A percentile compares a stretch with the other conserved stretches of the same genome.
phyloP scores from a whole-genome alignment of 768 basidiomycete species.

The Gelatoporia subvermispora region DNA sequence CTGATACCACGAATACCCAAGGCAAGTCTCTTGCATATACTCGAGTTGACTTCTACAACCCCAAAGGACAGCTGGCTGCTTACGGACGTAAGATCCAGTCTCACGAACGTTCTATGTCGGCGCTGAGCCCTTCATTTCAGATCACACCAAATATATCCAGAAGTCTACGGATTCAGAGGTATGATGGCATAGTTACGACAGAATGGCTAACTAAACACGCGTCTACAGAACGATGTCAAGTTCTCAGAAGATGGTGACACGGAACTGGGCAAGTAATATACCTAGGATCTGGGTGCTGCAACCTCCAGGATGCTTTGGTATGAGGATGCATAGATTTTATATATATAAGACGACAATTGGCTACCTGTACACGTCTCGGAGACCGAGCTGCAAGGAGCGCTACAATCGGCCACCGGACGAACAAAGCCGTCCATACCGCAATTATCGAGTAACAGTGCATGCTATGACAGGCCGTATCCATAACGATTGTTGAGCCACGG shows the following conservation, averaged over 20 bases:
- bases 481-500: no score
- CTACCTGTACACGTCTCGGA: no score
- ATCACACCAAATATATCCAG: conserved; percentile 83
- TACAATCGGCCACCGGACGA: no score
- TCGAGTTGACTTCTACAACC: conserved; percentile 67
- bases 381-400: no score
- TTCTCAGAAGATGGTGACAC: conserved; percentile 76
- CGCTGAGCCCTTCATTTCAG: conserved; percentile 30
- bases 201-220: neutral
- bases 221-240: conserved; percentile 63
- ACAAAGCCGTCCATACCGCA: no score
- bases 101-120: neutral
- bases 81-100: conserved; percentile 64
- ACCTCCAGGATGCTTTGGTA: no score
- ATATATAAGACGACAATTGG: no score
- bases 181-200: neutral
- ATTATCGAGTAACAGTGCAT: no score
- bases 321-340: no score
- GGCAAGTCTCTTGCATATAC: conserved; percentile 81
- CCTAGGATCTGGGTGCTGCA: no score
- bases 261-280: no score
- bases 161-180: conserved; percentile 50
- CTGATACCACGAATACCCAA: conserved; percentile 21
- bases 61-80: conserved; percentile 65
- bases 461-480: no score